A percentile compares a stretch with the other conserved stretches of the same genome.
Conservation (phyloP, 352 stramenopile genomes). For the Globisporangium uncinulatum region DNA sequence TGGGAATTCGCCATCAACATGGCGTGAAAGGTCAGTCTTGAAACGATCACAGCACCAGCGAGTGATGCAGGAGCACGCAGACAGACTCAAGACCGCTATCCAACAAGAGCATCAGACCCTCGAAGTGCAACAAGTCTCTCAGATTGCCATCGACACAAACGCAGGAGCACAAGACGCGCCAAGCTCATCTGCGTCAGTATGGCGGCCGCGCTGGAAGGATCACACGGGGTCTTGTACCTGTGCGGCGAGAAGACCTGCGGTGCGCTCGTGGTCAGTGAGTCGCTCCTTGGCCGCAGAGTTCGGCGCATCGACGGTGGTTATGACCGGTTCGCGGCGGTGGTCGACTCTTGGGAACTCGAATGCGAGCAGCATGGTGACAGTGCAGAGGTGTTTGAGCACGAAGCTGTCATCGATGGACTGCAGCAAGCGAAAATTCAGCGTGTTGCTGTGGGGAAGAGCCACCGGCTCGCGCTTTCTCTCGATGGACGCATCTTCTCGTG, state of each 20-base stretch:
- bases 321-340: conserved; percentile 41
- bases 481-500: conserved; percentile 66
- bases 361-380: conserved; percentile 21
- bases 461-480: conserved; percentile 49
- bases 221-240: conserved; percentile 42
- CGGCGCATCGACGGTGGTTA: conserved; percentile 43
- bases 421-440: conserved; percentile 49
- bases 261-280: conserved; percentile 18
- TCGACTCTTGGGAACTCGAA: conserved; percentile 47
- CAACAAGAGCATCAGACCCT: conserved; percentile 20
- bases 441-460: conserved; percentile 43
- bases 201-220: conserved; percentile 19
- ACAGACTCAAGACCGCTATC: conserved; percentile 10
- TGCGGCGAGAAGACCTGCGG: conserved; percentile 34
- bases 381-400: conserved; percentile 22
- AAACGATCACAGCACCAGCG: conserved; percentile 12
- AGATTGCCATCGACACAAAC: too few species aligned
- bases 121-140: conserved; percentile 13
- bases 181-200: too few species aligned
- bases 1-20: too few species aligned
- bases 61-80: conserved; percentile 11
- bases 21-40: too few species aligned
- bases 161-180: too few species aligned
- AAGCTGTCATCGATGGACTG: conserved; percentile 26
- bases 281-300: conserved; percentile 39